Base-by-base conservation (phyloP, 306 rosid genomes). In the Dryas alaskensis region DNA sequence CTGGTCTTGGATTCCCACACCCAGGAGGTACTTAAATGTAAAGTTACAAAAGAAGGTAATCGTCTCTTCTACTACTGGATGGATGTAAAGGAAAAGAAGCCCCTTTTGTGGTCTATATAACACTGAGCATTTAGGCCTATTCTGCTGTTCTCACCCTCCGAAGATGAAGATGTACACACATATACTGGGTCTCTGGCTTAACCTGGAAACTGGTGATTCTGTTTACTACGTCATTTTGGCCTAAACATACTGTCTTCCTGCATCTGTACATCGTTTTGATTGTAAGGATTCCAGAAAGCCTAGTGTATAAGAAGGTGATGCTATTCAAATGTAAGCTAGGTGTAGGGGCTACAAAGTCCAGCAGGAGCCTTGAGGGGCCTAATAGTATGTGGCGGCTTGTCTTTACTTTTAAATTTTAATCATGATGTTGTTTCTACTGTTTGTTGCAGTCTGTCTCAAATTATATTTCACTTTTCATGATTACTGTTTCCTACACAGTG, bases 81-180 rank as follows among this genome's bases (percentile, higher is more conserved):
- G 80, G 63, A 81, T 67, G 80, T 45, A 84, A 80, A 70, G 83
- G 84, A 73, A 81, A 79, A 22, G 83, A 54, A 14, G 84, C 76
- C 81, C 79, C 69, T 67, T 76, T 55, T 77, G 49, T 79, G 85
- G 86, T 84, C 86, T 50, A 78, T 79, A 77, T 80, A 80, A 70
- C 71, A 67, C 64, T 3, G 46, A 78, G 84, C 81, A 79, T 78
- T 81, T 75, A 79, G 87, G 83, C 82, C 80, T 60, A 76, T 81
- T 65, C 74, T 73, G 87, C 84, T 78, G 81, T 77, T 82, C 80
- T 80, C 76, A 78, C 84, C 85, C 66, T 76, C 77, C 79, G 67
- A 87, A 82, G 86, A 82, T 81, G 87, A 87, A 82, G 86, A 82
- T 81, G 87, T 85, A 86, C 84, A 86, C 84, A 84, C 84, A 84